phyloP scores from a whole-genome alignment of 371 early-diverging fungal genomes.

The Mucor circinelloides region DNA sequence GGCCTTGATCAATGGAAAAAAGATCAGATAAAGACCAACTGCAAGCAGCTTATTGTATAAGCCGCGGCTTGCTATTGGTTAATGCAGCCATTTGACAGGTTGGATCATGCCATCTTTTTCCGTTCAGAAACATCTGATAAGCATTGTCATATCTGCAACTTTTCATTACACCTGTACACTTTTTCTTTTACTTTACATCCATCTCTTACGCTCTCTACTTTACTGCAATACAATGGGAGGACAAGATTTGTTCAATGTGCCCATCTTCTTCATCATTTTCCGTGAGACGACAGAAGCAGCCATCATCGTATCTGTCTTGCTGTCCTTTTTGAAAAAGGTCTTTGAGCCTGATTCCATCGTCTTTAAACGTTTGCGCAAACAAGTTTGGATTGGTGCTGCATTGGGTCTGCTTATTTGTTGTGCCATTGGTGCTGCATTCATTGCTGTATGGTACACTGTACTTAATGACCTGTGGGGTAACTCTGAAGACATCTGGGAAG shows the following conservation, averaged over 20 bases:
- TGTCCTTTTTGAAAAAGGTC: constrained; percentile 69
- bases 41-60: too few species aligned
- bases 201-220: neutral
- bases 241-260: constrained; percentile 67
- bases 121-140: too few species aligned
- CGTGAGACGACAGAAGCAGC: constrained; percentile 79
- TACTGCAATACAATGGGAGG: too few species aligned
- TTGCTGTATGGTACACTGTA: constrained; percentile 65
- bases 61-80: too few species aligned
- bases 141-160: too few species aligned
- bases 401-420: constrained; percentile 64
- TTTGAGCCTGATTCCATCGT: constrained; percentile 46
- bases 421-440: constrained; percentile 70
- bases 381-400: constrained; percentile 65
- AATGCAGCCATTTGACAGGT: too few species aligned
- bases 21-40: too few species aligned
- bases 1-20: too few species aligned
- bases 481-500: constrained; percentile 81
- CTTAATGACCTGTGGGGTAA: constrained; percentile 44
- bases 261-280: constrained; percentile 84
- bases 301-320: constrained; percentile 80
- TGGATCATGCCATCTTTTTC: neutral
- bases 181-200: neutral
- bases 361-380: constrained; percentile 58
- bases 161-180: too few species aligned